Percentiles rank a stretch among this genome's conserved stretches.
Evolutionary conservation across 176 grass and related monocot species (phyloP).

Genomic region (Rhynchospora pubera): DNA sequence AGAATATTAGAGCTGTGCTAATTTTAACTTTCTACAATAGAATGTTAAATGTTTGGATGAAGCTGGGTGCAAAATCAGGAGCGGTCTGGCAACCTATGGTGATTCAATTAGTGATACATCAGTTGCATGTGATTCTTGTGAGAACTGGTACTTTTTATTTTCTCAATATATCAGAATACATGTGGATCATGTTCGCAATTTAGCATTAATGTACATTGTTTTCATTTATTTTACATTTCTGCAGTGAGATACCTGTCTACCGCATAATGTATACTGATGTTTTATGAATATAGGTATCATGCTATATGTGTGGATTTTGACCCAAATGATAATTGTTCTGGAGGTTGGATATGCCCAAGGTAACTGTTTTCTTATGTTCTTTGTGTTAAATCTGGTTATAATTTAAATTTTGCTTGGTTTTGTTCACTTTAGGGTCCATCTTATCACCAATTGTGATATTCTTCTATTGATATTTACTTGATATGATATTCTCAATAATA

Average conservation of each 20-base stretch:
- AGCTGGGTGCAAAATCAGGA: slow-evolving; percentile 67
- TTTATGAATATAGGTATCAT: slow-evolving; percentile 73
- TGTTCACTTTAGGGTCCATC: background rate
- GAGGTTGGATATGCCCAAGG: slow-evolving; percentile 93
- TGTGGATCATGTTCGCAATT: slow-evolving; percentile 15
- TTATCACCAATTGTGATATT: background rate
- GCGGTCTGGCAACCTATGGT: slow-evolving; percentile 48
- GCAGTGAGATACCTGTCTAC: background rate
- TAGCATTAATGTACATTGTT: background rate
- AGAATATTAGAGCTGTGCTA: slow-evolving; percentile 22
- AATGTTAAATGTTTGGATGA: slow-evolving; percentile 81
- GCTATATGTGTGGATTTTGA: slow-evolving; percentile 82
- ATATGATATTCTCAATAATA: background rate
- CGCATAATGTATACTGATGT: slow-evolving; percentile 25
- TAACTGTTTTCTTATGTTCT: slow-evolving; percentile 26
- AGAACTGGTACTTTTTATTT: slow-evolving; percentile 60
- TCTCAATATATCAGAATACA: slow-evolving; percentile 5
- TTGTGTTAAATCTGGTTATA: slow-evolving; percentile 8
- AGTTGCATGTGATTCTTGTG: slow-evolving; percentile 96
- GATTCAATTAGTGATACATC: slow-evolving; percentile 74
- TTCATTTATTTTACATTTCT: background rate
- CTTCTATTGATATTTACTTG: background rate
- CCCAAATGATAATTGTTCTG: slow-evolving; percentile 37
- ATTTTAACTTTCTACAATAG: slow-evolving; percentile 36
- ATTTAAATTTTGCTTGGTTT: background rate